These are phyloP conservation scores for Podila minutissima DNA, from an alignment of 192 early-diverging fungal genomes.

Conservation along the genomic window DNA sequence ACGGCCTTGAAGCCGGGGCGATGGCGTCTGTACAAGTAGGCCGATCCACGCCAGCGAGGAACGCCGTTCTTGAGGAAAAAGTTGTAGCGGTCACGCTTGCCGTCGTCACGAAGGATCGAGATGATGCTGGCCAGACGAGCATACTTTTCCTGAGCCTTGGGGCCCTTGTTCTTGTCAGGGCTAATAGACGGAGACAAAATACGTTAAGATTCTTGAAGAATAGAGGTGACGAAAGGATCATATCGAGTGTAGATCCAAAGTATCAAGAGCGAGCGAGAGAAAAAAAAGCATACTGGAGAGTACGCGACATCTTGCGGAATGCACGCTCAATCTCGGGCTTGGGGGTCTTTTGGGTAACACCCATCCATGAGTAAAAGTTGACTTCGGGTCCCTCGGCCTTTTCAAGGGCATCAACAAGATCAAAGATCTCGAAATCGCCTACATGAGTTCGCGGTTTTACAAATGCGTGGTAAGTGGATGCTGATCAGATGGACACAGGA, in stretches of 20 bases:
- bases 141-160: conserved; percentile 67
- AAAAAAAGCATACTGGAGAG: conserved; percentile 65
- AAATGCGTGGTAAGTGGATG: not conserved
- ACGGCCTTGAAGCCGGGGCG: conserved; percentile 75
- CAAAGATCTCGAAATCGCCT: conserved; percentile 86
- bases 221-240: not conserved
- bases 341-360: conserved; percentile 58
- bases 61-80: conserved; percentile 86
- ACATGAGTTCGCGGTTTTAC: conserved; percentile 22
- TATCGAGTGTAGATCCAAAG: not conserved
- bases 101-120: conserved; percentile 69
- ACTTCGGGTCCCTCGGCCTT: conserved; percentile 60
- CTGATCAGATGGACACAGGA: conserved; percentile 7
- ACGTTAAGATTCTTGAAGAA: not conserved
- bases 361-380: conserved; percentile 76
- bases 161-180: conserved; percentile 77
- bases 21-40: conserved; percentile 77
- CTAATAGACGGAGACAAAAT: conserved; percentile 24
- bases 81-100: conserved; percentile 77
- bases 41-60: conserved; percentile 82
- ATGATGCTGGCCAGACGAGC: conserved; percentile 72
- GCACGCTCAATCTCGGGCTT: conserved; percentile 70
- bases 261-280: not conserved
- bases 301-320: conserved; percentile 73
- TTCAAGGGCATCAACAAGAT: conserved; percentile 80